A percentile compares a stretch with the other conserved stretches of the same genome.
Conservation (phyloP, 768 basidiomycete species). For the Russula emetica region DNA sequence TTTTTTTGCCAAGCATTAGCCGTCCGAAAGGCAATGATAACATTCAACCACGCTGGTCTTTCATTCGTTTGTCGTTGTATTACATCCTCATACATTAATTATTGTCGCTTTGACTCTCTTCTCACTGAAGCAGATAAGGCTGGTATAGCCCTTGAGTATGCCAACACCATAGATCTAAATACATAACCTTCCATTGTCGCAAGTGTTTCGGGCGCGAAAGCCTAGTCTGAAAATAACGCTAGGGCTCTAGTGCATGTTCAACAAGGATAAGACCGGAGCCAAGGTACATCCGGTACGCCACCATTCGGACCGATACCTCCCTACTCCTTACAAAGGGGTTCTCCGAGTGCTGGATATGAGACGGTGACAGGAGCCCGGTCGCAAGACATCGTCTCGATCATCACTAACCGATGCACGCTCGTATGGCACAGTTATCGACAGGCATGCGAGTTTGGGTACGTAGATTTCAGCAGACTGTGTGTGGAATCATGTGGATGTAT, state of each 20-base stretch:
- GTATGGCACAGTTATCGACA: conserved; percentile 21
- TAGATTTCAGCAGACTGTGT: no score
- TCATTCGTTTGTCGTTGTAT: conserved; percentile 6
- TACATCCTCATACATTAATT: neutral
- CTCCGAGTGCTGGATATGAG: conserved; percentile 34
- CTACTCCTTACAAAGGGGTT: conserved; percentile 32
- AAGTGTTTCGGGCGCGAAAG: neutral
- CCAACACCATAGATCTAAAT: conserved; percentile 1
- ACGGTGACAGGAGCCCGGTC: conserved; percentile 36
- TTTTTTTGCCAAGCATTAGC: neutral
- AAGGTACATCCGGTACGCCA: conserved; percentile 37
- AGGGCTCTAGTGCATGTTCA: conserved; percentile 33
- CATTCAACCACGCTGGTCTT: neutral
- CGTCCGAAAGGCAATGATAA: conserved; percentile 8
- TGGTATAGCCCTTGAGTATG: neutral
- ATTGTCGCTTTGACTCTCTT: neutral
- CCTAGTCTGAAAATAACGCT: conserved; percentile 29
- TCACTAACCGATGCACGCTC: conserved; percentile 24
- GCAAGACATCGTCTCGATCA: conserved; percentile 31
- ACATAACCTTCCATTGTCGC: neutral
- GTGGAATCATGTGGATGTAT: neutral
- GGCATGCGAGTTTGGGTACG: neutral
- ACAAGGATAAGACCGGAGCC: conserved; percentile 35
- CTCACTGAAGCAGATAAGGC: neutral
- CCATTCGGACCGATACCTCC: conserved; percentile 31